These are phyloP conservation scores for Pseudogymnoascus sp. DNA, from an alignment of 2,329 filamentous ascomycete genomes.

Conservation along the genomic window DNA sequence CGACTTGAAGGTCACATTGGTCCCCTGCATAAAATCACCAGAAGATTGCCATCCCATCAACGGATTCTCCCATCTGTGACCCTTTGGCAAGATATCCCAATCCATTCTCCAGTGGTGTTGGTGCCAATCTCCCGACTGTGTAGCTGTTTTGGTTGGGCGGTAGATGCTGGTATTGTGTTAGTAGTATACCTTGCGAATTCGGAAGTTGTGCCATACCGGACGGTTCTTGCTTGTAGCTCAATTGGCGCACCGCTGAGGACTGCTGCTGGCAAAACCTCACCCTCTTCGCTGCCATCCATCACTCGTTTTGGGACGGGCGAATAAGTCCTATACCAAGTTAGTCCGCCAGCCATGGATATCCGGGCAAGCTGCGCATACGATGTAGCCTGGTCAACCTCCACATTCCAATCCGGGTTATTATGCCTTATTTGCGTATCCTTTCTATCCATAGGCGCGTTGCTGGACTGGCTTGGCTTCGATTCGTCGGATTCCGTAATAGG, in stretches of 20 bases:
- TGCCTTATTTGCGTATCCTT: conserved; percentile 16
- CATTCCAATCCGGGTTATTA: conserved; percentile 71
- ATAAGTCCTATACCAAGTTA: conserved; percentile 57
- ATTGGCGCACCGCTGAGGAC: conserved; percentile 85
- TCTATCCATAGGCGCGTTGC: conserved; percentile 13
- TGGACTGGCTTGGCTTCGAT: conserved; percentile 31
- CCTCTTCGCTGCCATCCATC: conserved; percentile 83
- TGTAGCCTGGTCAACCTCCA: conserved; percentile 76
- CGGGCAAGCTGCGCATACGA: conserved; percentile 52
- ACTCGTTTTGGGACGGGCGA: conserved; percentile 84
- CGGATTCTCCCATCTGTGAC: conserved; percentile 96
- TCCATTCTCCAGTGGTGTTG: conserved; percentile 90
- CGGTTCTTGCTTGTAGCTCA: conserved; percentile 87
- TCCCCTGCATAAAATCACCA: conserved; percentile 90
- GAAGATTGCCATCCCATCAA: conserved; percentile 99
- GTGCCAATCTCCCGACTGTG: conserved; percentile 86
- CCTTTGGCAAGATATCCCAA: conserved; percentile 89
- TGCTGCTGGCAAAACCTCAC: conserved; percentile 66
- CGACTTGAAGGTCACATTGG: conserved; percentile 76
- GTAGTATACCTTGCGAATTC: background rate
- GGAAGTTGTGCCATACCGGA: conserved; percentile 60
- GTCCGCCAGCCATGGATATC: background rate
- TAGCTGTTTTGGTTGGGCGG: conserved; percentile 84
- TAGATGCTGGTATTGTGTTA: conserved; percentile 61
- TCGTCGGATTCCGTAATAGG: conserved; percentile 33